A percentile compares a stretch with the other conserved stretches of the same genome.
These are phyloP conservation scores for Acrocalymma vagum DNA, from an alignment of 2,329 filamentous ascomycete species.

Conservation along the genomic window DNA sequence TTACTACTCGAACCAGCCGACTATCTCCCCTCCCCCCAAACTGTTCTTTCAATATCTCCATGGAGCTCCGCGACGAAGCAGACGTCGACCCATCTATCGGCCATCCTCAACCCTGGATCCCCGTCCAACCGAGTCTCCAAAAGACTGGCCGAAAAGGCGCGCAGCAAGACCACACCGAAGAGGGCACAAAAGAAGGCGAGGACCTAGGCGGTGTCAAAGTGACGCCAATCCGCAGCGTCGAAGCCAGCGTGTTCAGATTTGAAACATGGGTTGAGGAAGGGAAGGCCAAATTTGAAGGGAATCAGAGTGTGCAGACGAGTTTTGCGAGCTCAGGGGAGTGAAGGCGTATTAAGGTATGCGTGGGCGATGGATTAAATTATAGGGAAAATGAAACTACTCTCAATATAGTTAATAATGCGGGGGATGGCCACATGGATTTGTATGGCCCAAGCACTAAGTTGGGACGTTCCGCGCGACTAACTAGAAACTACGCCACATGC, in stretches of 20 bases:
- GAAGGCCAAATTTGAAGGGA: slow-evolving; percentile 56
- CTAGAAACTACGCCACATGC: no score
- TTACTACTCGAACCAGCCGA: slow-evolving; percentile 67
- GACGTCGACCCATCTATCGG: slow-evolving; percentile 56
- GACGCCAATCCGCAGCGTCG: slow-evolving; percentile 68
- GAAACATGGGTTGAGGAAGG: slow-evolving; percentile 77
- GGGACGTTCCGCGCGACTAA: no score
- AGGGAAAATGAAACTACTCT: no score
- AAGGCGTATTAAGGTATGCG: no score
- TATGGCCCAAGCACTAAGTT: no score
- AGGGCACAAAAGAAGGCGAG: slow-evolving; percentile 25
- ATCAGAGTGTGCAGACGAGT: slow-evolving; percentile 19
- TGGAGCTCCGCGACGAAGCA: slow-evolving; percentile 72
- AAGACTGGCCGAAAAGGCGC: slow-evolving; percentile 37
- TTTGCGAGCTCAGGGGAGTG: slow-evolving; percentile 27
- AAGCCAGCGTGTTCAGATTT: slow-evolving; percentile 71
- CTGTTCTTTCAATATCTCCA: slow-evolving; percentile 79
- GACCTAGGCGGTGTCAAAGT: slow-evolving; percentile 64
- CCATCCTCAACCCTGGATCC: slow-evolving; percentile 68
- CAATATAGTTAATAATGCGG: no score
- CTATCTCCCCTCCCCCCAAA: slow-evolving; percentile 67
- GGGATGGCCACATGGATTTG: no score
- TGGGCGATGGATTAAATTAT: no score
- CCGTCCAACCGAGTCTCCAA: slow-evolving; percentile 60
- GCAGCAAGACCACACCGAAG: slow-evolving; percentile 23